These are phyloP conservation scores for Globisporangium splendens DNA, from an alignment of 352 stramenopile species.

Conservation along the genomic window DNA sequence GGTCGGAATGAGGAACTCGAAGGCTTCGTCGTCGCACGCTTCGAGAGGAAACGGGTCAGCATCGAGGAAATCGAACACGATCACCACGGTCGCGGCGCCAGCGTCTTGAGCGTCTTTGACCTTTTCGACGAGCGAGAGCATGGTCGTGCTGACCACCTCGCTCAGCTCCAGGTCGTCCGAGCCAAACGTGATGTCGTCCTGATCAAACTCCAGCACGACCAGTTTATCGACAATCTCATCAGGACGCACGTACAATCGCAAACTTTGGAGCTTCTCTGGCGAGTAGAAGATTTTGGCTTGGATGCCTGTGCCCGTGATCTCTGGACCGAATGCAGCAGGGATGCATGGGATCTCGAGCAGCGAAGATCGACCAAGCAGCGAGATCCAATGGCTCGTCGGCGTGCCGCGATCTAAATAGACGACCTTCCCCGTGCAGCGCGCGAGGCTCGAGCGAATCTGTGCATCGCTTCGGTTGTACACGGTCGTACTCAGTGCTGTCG, in stretches of 20 bases:
- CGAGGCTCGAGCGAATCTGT: conserved; percentile 39
- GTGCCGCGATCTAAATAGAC: conserved; percentile 56
- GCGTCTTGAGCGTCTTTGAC: conserved; percentile 68
- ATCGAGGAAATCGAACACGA: conserved; percentile 71
- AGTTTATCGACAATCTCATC: conserved; percentile 62
- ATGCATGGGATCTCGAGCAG: conserved; percentile 59
- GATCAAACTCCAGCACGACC: conserved; percentile 67
- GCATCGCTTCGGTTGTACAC: conserved; percentile 47
- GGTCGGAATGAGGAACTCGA: conserved; percentile 54
- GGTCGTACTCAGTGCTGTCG: conserved; percentile 26
- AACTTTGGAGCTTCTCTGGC: conserved; percentile 51
- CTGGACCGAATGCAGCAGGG: conserved; percentile 46
- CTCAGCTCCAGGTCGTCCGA: conserved; percentile 46
- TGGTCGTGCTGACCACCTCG: conserved; percentile 60
- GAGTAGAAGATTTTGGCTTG: conserved; percentile 59
- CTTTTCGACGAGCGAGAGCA: conserved; percentile 65
- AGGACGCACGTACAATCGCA: conserved; percentile 62
- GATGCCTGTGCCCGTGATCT: conserved; percentile 29
- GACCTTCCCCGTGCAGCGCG: conserved; percentile 42
- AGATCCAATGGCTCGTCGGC: conserved; percentile 52
- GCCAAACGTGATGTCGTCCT: conserved; percentile 54
- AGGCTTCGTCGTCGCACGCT: conserved; percentile 39
- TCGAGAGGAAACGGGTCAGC: conserved; percentile 65
- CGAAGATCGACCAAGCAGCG: conserved; percentile 27
- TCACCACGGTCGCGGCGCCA: conserved; percentile 44